Base-by-base conservation (phyloP, 192 early-diverging fungal genomes). In the Coemansia sp. region DNA sequence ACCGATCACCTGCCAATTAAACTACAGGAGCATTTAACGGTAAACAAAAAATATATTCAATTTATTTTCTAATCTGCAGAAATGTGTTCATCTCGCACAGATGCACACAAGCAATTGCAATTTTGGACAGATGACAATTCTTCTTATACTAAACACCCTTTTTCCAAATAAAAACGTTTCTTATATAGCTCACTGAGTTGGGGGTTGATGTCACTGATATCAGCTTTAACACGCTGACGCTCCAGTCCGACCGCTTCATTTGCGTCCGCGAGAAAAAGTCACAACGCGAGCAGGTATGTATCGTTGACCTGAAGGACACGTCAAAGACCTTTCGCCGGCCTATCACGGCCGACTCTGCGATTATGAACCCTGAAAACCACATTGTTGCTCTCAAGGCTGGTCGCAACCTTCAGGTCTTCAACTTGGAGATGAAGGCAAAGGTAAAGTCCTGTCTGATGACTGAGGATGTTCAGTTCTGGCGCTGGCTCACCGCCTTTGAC, bases 171-270 rank as follows among this genome's bases (percentile, higher is more conserved):
- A 4, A n/a, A 12, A 7, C 1, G 31, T 4, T 20, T 52, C 46
- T 21, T 30, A 28, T 49, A 48, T 84, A 99, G 96, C 92, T 98
- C 74, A 89, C 87, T 68, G 86, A 87, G 62, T 75, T 97, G 68
- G 93, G 93, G 60, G 90, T 99, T 73, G 95, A 95, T 82, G 84
- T 89, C 34, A 89, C 90, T 37, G 93, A 88, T 72, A 99, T 99
- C 72, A 91, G 94, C 64, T 99, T 99, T 84, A 96, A 95, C 77
- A 97, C 93, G 18, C 85, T 99, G 61, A 99, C 97, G 58, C 90
- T 99, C 83, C 94, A 99, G 77, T 97, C 95, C 9, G 95, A 99
- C 81, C 92, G 94, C 67, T 99, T 93, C 81, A 97, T 99, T 69
- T 97, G 95, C 84, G 89, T 98, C 33, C 92, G 97, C 53, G 97